Evolutionary conservation across 208 protist genomes (phyloP).

Genomic region (Spironucleus salmonicida): DNA sequence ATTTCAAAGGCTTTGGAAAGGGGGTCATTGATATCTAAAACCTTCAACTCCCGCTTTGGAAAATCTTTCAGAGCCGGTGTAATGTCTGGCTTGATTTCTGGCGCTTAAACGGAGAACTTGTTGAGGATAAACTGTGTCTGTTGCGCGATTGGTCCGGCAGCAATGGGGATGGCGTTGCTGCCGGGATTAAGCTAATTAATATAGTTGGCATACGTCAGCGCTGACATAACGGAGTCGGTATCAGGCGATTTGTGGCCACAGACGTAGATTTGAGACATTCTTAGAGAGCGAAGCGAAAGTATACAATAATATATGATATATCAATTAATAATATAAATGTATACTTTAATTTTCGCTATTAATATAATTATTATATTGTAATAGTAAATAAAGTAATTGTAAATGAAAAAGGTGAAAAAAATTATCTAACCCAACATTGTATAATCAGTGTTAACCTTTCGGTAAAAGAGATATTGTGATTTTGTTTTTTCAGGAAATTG

Average conservation of each 20-base stretch:
- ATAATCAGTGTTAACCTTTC: too few species aligned
- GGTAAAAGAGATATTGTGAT: too few species aligned
- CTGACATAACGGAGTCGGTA: not conserved
- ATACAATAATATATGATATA: too few species aligned
- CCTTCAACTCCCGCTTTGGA: not conserved
- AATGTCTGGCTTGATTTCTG: not conserved
- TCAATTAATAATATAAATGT: too few species aligned
- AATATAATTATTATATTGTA: too few species aligned
- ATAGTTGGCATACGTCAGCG: not conserved
- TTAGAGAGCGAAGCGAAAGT: too few species aligned
- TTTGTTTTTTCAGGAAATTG: too few species aligned
- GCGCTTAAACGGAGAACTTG: not conserved
- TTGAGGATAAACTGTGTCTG: not conserved
- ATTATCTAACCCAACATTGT: too few species aligned
- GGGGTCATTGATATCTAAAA: not conserved
- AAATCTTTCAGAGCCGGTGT: not conserved
- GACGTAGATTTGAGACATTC: too few species aligned
- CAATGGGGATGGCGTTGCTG: not conserved
- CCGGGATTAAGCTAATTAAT: not conserved
- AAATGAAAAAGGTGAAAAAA: too few species aligned
- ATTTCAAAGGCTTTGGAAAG: not conserved
- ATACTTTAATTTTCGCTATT: too few species aligned
- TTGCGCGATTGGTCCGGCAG: not conserved
- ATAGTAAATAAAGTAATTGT: too few species aligned
- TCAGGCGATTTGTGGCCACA: not conserved